Conservation (phyloP, 805 yeast genomes). For the Metschnikowia similis region DNA sequence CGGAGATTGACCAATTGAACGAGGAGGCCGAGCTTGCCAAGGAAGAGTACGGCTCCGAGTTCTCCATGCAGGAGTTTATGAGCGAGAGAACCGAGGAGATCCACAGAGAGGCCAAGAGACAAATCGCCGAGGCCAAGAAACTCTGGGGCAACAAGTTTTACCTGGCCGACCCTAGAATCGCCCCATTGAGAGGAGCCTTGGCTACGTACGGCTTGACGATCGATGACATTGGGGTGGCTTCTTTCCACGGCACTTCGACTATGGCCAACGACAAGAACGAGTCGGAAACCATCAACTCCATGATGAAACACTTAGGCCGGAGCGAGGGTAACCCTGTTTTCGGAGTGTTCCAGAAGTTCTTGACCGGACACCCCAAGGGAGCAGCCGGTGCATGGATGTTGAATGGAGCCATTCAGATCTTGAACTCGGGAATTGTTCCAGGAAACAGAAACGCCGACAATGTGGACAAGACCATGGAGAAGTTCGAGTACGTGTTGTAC, state of each 20-base stretch:
- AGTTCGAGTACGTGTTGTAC: constrained; percentile 84
- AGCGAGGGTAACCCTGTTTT: constrained; percentile 95
- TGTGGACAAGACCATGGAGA: constrained; percentile 76
- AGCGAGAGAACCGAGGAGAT: constrained; percentile 86
- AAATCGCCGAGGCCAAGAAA: constrained; percentile 81
- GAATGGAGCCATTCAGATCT: constrained; percentile 94
- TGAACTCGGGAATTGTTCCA: constrained; percentile 91
- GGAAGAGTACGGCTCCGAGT: constrained; percentile 49
- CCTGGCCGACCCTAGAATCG: constrained; percentile 85
- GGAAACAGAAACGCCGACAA: constrained; percentile 99
- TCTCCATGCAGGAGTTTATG: constrained; percentile 47
- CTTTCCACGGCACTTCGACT: constrained; percentile 99
- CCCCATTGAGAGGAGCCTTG: constrained; percentile 95
- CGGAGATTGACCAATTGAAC: constrained; percentile 65
- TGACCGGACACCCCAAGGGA: constrained; percentile 99
- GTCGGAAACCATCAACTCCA: constrained; percentile 80
- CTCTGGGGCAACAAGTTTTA: constrained; percentile 96
- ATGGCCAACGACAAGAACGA: constrained; percentile 99
- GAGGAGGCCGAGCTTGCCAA: constrained; percentile 62
- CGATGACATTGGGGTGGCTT: constrained; percentile 94
- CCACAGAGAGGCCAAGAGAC: constrained; percentile 76
- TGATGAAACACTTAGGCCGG: constrained; percentile 95
- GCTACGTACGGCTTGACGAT: constrained; percentile 90
- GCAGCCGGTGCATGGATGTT: constrained; percentile 99
- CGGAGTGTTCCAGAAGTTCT: constrained; percentile 98